Evolutionary conservation across 108 stramenopile genomes (phyloP).

Genomic region (Pinguiococcus pyrenoidosus): DNA sequence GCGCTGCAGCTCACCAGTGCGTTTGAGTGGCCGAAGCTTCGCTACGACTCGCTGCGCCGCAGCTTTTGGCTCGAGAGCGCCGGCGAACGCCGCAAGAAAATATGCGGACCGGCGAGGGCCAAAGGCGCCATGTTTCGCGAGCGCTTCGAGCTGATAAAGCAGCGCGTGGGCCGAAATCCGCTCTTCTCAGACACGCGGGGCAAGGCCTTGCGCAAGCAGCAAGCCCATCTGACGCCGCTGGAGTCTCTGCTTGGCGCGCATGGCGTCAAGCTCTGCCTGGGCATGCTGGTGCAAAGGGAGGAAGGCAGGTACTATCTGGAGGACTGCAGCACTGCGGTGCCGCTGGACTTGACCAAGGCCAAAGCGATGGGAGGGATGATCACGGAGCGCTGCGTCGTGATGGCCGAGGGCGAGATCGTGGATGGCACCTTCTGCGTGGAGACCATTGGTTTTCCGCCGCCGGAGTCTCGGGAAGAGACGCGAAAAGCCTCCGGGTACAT

Average conservation of each 20-base stretch:
- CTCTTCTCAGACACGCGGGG: slow-evolving; percentile 1
- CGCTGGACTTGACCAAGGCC: slow-evolving; percentile 23
- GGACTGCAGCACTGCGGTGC: slow-evolving; percentile 19
- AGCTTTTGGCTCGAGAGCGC: slow-evolving; percentile 3
- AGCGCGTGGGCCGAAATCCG: slow-evolving; percentile 5
- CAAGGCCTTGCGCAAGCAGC: background rate
- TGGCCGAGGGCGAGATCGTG: slow-evolving; percentile 69
- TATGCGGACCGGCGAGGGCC: background rate
- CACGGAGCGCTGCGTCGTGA: slow-evolving; percentile 67
- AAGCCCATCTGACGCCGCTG: background rate
- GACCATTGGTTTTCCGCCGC: slow-evolving; percentile 48
- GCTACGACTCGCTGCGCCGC: slow-evolving; percentile 20
- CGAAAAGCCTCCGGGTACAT: slow-evolving; percentile 45
- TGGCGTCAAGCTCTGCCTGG: background rate
- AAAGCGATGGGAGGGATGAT: slow-evolving; percentile 6
- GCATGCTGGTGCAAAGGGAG: slow-evolving; percentile 16
- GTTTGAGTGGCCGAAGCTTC: slow-evolving; percentile 11
- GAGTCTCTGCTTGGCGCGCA: background rate
- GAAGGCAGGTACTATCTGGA: slow-evolving; percentile 36
- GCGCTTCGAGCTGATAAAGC: slow-evolving; percentile 8
- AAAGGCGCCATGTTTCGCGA: slow-evolving; percentile 8
- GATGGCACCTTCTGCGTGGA: slow-evolving; percentile 58
- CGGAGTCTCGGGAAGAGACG: slow-evolving; percentile 47
- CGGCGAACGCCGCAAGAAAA: background rate
- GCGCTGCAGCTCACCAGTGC: slow-evolving; percentile 14